Conservation (phyloP, 192 early-diverging fungal genomes). For the Obelidium mucronatum region DNA sequence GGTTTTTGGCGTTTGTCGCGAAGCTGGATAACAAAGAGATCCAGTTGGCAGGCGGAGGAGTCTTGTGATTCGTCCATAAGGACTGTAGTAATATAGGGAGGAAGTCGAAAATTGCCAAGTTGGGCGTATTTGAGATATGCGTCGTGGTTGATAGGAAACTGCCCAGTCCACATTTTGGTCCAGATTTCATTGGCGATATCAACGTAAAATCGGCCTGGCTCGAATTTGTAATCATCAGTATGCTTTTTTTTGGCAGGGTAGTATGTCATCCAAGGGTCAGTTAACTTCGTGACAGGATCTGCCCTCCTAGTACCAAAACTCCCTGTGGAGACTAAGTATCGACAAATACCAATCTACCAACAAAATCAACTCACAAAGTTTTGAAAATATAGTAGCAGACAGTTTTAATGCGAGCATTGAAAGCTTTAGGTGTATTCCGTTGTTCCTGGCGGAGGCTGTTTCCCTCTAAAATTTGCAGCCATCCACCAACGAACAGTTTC, state of each 20-base stretch:
- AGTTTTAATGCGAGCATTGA: neutral
- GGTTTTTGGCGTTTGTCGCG: neutral
- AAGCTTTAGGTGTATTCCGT: neutral
- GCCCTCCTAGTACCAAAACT: too few species aligned
- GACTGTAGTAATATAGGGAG: constrained; percentile 12
- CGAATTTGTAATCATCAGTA: constrained; percentile 6
- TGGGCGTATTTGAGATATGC: constrained; percentile 38
- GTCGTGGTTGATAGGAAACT: constrained; percentile 30
- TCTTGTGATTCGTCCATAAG: constrained; percentile 39
- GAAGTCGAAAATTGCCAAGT: constrained; percentile 14
- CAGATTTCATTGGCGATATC: constrained; percentile 22
- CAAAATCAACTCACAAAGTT: too few species aligned
- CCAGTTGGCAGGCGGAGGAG: constrained; percentile 32
- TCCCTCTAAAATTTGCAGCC: neutral
- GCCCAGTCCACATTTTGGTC: constrained; percentile 25
- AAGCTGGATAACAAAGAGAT: constrained; percentile 36
- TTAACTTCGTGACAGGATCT: neutral
- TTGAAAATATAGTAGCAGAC: constrained; percentile 33
- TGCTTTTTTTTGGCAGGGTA: constrained; percentile 33
- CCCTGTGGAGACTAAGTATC: constrained; percentile 32
- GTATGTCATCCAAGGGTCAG: constrained; percentile 15
- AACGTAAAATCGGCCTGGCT: constrained; percentile 22
- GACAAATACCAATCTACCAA: too few species aligned
- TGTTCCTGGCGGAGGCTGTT: neutral
- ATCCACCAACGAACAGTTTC: neutral